phyloP scores from a whole-genome alignment of 2,329 filamentous ascomycete species.

The Cordyceps militaris region DNA sequence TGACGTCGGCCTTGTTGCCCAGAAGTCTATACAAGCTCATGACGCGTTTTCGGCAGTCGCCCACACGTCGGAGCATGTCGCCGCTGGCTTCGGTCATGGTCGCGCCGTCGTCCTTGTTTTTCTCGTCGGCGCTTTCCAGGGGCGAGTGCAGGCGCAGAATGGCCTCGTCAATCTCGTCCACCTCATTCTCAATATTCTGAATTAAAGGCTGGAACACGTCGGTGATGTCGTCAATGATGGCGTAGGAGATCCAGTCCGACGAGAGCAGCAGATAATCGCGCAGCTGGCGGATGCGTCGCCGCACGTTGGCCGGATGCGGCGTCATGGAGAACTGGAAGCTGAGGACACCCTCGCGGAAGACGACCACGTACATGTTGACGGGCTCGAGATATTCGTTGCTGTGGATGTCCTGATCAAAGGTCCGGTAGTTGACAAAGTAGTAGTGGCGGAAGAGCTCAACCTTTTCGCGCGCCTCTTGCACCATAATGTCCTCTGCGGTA shows the following conservation, averaged over 20 bases:
- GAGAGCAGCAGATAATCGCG: slow-evolving; percentile 89
- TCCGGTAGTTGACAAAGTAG: slow-evolving; percentile 98
- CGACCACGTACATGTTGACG: slow-evolving; percentile 95
- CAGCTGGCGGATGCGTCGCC: slow-evolving; percentile 84
- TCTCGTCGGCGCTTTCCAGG: slow-evolving; percentile 38
- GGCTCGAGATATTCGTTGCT: slow-evolving; percentile 89
- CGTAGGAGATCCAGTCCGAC: slow-evolving; percentile 97
- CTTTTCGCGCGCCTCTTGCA: slow-evolving; percentile 95
- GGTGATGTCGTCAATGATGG: slow-evolving; percentile 96
- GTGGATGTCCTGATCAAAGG: slow-evolving; percentile 88
- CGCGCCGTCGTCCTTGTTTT: slow-evolving; percentile 38
- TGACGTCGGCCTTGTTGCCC: slow-evolving; percentile 97
- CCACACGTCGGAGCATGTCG: slow-evolving; percentile 88
- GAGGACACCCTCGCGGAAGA: slow-evolving; percentile 91
- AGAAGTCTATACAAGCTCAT: slow-evolving; percentile 91
- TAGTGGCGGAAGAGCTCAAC: slow-evolving; percentile 96
- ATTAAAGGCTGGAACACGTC: slow-evolving; percentile 93
- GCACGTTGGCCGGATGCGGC: slow-evolving; percentile 92
- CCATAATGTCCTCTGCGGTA: slow-evolving; percentile 92
- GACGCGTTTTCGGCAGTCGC: slow-evolving; percentile 92
- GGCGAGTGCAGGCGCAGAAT: slow-evolving; percentile 75
- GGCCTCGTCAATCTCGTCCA: slow-evolving; percentile 91
- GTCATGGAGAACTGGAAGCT: slow-evolving; percentile 97
- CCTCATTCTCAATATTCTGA: slow-evolving; percentile 87
- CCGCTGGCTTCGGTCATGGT: slow-evolving; percentile 44